Conservation (phyloP, 352 stramenopile species). For the Hyaloperonospora brassicae region DNA sequence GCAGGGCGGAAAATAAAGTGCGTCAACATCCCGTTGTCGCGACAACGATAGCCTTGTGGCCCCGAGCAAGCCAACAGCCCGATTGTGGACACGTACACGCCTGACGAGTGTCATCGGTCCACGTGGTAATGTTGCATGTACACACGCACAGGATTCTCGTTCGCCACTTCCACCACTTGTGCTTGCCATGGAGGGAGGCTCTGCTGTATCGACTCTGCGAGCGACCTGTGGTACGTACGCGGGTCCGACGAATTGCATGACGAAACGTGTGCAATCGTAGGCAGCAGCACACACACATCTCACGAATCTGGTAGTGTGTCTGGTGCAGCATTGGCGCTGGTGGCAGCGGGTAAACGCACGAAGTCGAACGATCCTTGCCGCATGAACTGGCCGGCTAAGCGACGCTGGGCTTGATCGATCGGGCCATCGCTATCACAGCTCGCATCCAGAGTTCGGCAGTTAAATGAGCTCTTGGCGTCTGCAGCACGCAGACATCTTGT, state of each 20-base stretch:
- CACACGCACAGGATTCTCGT: not conserved
- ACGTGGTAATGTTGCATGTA: not conserved
- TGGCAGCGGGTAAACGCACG: constrained; percentile 2
- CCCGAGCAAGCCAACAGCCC: not conserved
- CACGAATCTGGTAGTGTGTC: constrained; percentile 12
- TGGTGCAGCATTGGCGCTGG: not conserved
- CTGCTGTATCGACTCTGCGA: constrained; percentile 10
- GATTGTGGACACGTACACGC: constrained; percentile 10
- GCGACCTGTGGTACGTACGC: constrained; percentile 2
- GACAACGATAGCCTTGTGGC: constrained; percentile 16
- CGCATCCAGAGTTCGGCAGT: constrained; percentile 17
- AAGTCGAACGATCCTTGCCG: too few species aligned
- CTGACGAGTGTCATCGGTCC: constrained; percentile 7
- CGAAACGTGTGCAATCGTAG: constrained; percentile 11
- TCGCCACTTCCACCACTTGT: constrained; percentile 11
- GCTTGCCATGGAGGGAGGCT: constrained; percentile 13
- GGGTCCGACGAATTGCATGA: not conserved
- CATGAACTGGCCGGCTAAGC: too few species aligned
- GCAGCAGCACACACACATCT: constrained; percentile 4
- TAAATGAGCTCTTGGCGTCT: not conserved
- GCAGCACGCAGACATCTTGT: not conserved
- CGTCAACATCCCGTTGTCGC: constrained; percentile 14
- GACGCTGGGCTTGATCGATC: constrained; percentile 2
- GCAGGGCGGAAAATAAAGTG: constrained; percentile 26
- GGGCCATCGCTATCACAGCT: constrained; percentile 20